phyloP scores from a whole-genome alignment of 208 protist species.

The Leishmania tropica region DNA sequence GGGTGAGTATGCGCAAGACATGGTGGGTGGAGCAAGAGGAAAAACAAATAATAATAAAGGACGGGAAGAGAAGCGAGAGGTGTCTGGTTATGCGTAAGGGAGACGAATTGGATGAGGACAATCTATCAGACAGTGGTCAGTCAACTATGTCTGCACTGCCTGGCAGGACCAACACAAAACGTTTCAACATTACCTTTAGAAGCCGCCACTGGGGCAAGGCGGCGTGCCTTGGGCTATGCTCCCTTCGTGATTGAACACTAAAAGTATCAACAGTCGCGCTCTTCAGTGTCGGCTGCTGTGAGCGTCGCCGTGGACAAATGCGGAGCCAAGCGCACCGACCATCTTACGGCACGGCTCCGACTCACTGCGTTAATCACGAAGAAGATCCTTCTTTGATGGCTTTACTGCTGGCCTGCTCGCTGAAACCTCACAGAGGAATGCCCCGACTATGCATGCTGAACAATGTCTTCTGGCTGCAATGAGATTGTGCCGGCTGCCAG shows the following conservation, averaged over 20 bases:
- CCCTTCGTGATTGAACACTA: background rate
- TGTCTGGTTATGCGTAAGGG: background rate
- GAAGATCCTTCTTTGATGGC: background rate
- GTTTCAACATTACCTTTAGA: background rate
- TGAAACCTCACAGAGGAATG: background rate
- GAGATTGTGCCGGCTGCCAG: background rate
- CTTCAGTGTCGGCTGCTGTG: background rate
- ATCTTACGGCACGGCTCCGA: background rate
- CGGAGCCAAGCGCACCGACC: background rate
- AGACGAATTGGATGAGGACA: background rate
- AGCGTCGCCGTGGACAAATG: background rate
- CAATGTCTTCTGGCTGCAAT: background rate
- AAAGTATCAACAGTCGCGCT: background rate
- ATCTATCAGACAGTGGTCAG: background rate
- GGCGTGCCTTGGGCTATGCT: background rate
- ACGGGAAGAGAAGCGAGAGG: background rate
- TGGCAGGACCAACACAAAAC: background rate
- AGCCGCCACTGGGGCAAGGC: background rate
- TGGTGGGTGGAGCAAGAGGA: background rate
- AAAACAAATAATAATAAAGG: background rate
- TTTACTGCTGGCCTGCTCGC: background rate
- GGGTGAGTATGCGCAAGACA: background rate
- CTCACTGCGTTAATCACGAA: slow-evolving; percentile 2
- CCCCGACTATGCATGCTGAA: background rate
- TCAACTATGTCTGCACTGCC: slow-evolving; percentile 1